Evolutionary conservation across 495 filamentous ascomycete genomes (phyloP).

Genomic region (Hyaloscypha bicolor): DNA sequence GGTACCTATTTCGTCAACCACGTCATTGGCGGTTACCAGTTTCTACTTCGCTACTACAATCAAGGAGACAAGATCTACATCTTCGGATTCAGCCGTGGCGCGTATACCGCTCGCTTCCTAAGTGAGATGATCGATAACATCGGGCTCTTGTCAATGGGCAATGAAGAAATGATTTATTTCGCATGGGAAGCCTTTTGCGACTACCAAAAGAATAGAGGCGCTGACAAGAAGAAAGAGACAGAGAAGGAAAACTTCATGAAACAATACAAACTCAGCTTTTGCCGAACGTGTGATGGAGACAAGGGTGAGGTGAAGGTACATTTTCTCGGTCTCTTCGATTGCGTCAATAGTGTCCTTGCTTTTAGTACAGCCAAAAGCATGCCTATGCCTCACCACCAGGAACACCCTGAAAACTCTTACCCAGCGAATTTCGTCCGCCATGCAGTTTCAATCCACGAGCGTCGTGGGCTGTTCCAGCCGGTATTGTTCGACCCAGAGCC

Average conservation of each 20-base stretch:
- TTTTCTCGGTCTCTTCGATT: slow-evolving; percentile 64
- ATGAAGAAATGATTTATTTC: slow-evolving; percentile 83
- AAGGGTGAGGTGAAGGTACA: slow-evolving; percentile 27
- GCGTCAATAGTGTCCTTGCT: slow-evolving; percentile 65
- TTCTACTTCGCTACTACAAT: slow-evolving; percentile 84
- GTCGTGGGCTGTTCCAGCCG: slow-evolving; percentile 60
- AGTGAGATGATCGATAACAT: slow-evolving; percentile 87
- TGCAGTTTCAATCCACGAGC: slow-evolving; percentile 79
- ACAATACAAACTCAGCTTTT: background rate
- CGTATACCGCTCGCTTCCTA: slow-evolving; percentile 83
- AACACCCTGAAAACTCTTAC: slow-evolving; percentile 52
- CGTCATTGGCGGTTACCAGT: slow-evolving; percentile 83
- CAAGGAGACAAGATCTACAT: slow-evolving; percentile 80
- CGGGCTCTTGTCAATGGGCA: slow-evolving; percentile 76
- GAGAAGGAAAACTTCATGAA: slow-evolving; percentile 11
- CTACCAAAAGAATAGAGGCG: slow-evolving; percentile 41
- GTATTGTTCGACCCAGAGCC: slow-evolving; percentile 10
- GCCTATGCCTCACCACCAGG: slow-evolving; percentile 18
- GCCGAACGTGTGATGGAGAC: background rate
- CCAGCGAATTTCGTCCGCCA: slow-evolving; percentile 59
- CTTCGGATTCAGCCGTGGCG: slow-evolving; percentile 83
- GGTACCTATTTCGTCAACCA: slow-evolving; percentile 84
- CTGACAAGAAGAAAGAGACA: slow-evolving; percentile 47
- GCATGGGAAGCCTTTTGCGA: slow-evolving; percentile 88
- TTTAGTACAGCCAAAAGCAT: slow-evolving; percentile 31